Conservation (phyloP, 2,329 filamentous ascomycete species). For the Hymenoscyphus salicellus region DNA sequence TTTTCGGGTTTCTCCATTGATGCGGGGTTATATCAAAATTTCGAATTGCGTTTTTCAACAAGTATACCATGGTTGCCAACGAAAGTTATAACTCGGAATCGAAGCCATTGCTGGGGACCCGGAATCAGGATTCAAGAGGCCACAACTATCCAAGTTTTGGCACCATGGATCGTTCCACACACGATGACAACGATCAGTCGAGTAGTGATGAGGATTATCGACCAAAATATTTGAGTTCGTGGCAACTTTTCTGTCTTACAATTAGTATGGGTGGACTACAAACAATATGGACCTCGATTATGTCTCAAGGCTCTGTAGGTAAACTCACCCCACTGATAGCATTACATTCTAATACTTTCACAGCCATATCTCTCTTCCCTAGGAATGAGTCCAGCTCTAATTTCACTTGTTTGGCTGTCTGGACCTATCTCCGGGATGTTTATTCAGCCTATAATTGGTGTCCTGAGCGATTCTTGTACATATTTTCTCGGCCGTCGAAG, state of each 20-base stretch:
- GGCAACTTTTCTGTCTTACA: conserved; percentile 6
- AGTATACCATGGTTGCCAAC: conserved; percentile 1
- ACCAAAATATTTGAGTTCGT: background rate
- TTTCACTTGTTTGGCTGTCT: conserved; percentile 49
- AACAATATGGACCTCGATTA: conserved; percentile 15
- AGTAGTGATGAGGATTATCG: background rate
- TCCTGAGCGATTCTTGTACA: conserved; percentile 50
- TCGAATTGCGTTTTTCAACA: background rate
- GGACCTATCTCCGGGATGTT: conserved; percentile 51
- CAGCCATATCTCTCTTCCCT: conserved; percentile 13
- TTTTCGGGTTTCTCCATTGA: background rate
- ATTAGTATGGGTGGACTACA: conserved; percentile 12
- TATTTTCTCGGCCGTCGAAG: conserved; percentile 48
- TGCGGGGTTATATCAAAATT: background rate
- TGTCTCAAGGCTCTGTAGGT: conserved; percentile 16
- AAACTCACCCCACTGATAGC: background rate
- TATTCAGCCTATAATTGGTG: conserved; percentile 53
- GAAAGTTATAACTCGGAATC: conserved; percentile 5
- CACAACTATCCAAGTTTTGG: conserved; percentile 7
- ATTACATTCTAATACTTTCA: conserved; percentile 3
- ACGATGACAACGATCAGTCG: background rate
- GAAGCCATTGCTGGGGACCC: conserved; percentile 3
- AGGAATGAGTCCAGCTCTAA: conserved; percentile 9
- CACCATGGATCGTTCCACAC: background rate
- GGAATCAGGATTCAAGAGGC: background rate